These are phyloP conservation scores for Coprinellus micaceus DNA, from an alignment of 768 basidiomycete genomes.

Conservation along the genomic window DNA sequence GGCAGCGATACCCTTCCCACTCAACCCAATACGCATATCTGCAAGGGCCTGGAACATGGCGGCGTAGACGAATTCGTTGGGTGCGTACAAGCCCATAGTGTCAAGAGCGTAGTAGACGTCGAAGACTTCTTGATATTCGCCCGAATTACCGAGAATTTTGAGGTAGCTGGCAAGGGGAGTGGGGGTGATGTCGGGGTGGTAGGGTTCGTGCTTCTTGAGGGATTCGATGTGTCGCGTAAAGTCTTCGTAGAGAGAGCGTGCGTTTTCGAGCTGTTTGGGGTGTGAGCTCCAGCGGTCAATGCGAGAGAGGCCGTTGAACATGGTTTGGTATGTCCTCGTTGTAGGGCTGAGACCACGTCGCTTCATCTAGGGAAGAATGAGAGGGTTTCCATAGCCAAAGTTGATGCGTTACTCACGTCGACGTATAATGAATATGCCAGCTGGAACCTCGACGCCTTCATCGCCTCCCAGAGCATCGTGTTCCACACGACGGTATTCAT, in stretches of 20 bases:
- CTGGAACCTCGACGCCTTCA: conserved; percentile 54
- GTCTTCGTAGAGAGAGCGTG: conserved; percentile 55
- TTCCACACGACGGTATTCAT: conserved; percentile 80
- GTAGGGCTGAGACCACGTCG: conserved; percentile 73
- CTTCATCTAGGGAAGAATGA: too few relatives aligned
- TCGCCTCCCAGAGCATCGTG: conserved; percentile 63
- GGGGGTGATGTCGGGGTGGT: conserved; percentile 44
- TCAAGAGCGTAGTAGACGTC: conserved; percentile 73
- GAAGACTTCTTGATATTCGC: conserved; percentile 62
- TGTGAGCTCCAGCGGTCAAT: conserved; percentile 59
- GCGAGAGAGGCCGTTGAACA: conserved; percentile 61
- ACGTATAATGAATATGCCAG: conserved; percentile 62
- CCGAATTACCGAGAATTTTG: conserved; percentile 58
- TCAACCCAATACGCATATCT: conserved; percentile 15
- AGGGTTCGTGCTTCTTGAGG: conserved; percentile 45
- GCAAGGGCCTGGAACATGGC: conserved; percentile 56
- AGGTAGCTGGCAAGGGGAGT: conserved; percentile 61
- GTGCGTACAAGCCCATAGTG: conserved; percentile 56
- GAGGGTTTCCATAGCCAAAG: too few relatives aligned
- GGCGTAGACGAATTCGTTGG: conserved; percentile 59
- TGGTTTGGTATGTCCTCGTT: conserved; percentile 61
- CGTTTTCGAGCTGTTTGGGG: conserved; percentile 60
- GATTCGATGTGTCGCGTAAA: conserved; percentile 49
- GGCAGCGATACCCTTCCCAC: conserved; percentile 22
- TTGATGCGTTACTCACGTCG: too few relatives aligned